Conservation (phyloP, 2,329 filamentous ascomycete genomes). For the Aspergillus nomiae region DNA sequence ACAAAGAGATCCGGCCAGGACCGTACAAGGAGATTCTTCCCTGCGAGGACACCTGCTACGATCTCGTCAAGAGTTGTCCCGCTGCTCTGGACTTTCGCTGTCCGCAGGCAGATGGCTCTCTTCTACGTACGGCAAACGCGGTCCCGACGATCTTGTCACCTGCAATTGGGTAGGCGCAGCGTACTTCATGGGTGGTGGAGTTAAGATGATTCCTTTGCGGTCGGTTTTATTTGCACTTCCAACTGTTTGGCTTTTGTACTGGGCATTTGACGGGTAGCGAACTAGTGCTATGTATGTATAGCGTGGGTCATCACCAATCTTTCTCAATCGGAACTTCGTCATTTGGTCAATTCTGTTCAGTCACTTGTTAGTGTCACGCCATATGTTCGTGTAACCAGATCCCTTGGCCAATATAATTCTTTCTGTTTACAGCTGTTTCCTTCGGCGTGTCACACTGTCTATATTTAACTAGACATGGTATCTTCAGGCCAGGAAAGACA, state of each 20-base stretch:
- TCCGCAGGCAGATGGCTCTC: constrained; percentile 57
- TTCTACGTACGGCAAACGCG: constrained; percentile 52
- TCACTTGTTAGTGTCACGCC: neutral
- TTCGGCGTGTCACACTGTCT: neutral
- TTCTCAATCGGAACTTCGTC: neutral
- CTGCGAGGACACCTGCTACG: constrained; percentile 84
- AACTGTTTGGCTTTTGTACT: constrained; percentile 19
- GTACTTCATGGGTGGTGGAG: constrained; percentile 47
- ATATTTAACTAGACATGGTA: neutral
- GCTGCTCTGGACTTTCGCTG: constrained; percentile 74
- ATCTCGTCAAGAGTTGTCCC: constrained; percentile 82
- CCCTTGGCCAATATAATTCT: neutral
- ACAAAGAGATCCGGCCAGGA: constrained; percentile 70
- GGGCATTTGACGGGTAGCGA: constrained; percentile 6
- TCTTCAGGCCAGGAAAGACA: neutral
- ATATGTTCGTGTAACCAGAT: neutral
- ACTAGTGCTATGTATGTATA: neutral
- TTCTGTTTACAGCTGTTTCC: neutral
- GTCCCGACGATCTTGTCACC: constrained; percentile 43
- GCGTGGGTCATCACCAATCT: neutral
- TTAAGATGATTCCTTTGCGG: constrained; percentile 1
- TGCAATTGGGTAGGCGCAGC: constrained; percentile 67
- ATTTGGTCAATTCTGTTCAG: neutral
- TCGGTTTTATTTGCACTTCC: constrained; percentile 5
- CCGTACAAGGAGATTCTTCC: constrained; percentile 94